Evolutionary conservation across 148 eudicot species (phyloP).

Genomic region (Chenopodium formosanum): DNA sequence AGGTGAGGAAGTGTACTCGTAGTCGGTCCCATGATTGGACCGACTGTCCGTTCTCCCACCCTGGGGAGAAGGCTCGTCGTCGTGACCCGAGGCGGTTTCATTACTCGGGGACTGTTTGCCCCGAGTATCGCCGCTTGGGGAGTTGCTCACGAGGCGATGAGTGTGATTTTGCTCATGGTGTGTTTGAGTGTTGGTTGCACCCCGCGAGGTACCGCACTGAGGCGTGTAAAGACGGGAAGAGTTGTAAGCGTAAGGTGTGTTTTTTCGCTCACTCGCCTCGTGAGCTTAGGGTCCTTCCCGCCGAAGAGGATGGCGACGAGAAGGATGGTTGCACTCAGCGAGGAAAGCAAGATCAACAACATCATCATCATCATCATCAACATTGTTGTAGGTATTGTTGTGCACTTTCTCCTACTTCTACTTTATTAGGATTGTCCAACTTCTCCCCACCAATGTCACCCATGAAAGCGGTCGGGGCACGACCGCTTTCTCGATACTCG

Average conservation of each 20-base stretch:
- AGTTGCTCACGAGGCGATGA: conserved; percentile 56
- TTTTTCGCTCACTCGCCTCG: conserved; percentile 72
- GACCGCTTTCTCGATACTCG: conserved; percentile 24
- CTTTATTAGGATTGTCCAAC: conserved; percentile 37
- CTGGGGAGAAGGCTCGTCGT: conserved; percentile 86
- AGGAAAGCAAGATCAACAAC: background rate
- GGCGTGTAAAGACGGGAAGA: conserved; percentile 78
- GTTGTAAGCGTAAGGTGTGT: conserved; percentile 73
- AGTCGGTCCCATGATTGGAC: conserved; percentile 92
- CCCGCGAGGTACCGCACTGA: conserved; percentile 76
- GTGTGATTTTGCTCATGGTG: conserved; percentile 84
- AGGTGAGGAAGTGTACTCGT: conserved; percentile 79
- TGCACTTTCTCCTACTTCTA: conserved; percentile 59
- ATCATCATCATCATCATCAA: conserved; percentile 6
- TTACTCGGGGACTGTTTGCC: conserved; percentile 69
- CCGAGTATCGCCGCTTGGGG: conserved; percentile 62
- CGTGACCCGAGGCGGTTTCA: conserved; percentile 66
- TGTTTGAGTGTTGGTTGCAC: conserved; percentile 34
- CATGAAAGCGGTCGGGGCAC: conserved; percentile 13
- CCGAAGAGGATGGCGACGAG: conserved; percentile 24
- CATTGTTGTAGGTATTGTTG: conserved; percentile 51
- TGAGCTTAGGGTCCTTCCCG: conserved; percentile 56
- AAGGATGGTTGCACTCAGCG: background rate
- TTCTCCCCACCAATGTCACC: conserved; percentile 34
- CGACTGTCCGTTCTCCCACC: conserved; percentile 85